Evolutionary conservation across 148 eudicot genomes (phyloP).

Genomic region (Cornus suecica): DNA sequence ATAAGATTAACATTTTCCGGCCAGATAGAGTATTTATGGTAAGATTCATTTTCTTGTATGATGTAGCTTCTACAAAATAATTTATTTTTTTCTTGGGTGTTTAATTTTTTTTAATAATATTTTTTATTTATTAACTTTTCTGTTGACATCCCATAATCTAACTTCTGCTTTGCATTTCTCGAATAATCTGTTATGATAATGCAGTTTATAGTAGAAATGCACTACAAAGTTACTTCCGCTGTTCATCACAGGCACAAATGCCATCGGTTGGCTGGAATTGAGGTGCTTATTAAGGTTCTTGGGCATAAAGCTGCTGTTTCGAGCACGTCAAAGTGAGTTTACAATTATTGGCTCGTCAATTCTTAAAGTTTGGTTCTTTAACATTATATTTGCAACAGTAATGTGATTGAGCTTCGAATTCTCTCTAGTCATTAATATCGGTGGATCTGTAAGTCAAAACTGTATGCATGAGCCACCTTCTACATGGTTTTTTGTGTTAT

Average conservation of each 20-base stretch:
- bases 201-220: conserved; percentile 89
- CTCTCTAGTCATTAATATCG: not conserved
- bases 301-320: conserved; percentile 74
- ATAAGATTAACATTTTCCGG: conserved; percentile 85
- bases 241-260: conserved; percentile 67
- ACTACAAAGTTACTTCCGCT: conserved; percentile 84
- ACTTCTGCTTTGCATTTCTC: conserved; percentile 1
- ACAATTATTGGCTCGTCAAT: not conserved
- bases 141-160: not conserved
- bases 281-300: conserved; percentile 75
- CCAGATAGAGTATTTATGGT: conserved; percentile 98
- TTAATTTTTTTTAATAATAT: conserved; percentile 12
- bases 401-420: not conserved
- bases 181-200: conserved; percentile 15
- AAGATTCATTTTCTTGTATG: conserved; percentile 13
- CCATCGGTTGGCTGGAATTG: conserved; percentile 80
- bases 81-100: not conserved
- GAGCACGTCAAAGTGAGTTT: conserved; percentile 78
- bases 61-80: not conserved
- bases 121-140: too few species aligned
- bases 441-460: not conserved
- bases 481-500: not conserved
- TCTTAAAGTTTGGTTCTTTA: not conserved
- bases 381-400: not conserved
- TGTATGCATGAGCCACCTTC: not conserved